phyloP scores from a whole-genome alignment of 495 filamentous ascomycete genomes.

The Penicillium daleae region DNA sequence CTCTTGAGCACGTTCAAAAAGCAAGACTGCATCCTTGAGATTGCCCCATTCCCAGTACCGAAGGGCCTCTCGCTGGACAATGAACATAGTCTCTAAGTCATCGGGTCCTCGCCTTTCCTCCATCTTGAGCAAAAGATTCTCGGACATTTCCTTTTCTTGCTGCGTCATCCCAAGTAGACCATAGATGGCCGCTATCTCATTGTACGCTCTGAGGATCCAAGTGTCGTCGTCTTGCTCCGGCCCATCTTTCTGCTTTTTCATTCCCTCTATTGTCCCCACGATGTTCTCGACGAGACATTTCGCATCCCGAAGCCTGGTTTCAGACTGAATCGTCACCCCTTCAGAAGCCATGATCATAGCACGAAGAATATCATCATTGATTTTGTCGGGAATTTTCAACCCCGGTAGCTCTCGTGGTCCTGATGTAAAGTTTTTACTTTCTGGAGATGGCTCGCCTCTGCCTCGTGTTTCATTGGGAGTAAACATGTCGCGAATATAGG shows the following conservation, averaged over 20 bases:
- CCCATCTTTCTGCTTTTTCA: not conserved
- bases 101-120: not conserved
- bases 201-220: too few relatives aligned
- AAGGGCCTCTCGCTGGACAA: not conserved
- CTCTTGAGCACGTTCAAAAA: constrained; percentile 1
- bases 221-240: not conserved
- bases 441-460: not conserved
- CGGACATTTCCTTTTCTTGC: not conserved
- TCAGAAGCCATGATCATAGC: constrained; percentile 1
- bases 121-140: not conserved
- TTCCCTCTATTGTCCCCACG: not conserved
- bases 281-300: not conserved
- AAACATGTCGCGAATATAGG: constrained; percentile 4
- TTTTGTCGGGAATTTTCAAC: too few relatives aligned
- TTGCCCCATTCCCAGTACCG: not conserved
- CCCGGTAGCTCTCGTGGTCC: not conserved
- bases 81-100: not conserved
- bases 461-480: not conserved
- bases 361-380: too few relatives aligned
- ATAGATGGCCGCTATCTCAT: too few relatives aligned
- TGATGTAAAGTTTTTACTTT: not conserved
- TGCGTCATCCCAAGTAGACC: too few relatives aligned
- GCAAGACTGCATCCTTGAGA: not conserved
- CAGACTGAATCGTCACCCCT: not conserved
- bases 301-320: not conserved